Evolutionary conservation across 345 rosid species (phyloP), one percentile per base, ranked within the genome.

Genomic region (Sonneratia caseolaris): DNA sequence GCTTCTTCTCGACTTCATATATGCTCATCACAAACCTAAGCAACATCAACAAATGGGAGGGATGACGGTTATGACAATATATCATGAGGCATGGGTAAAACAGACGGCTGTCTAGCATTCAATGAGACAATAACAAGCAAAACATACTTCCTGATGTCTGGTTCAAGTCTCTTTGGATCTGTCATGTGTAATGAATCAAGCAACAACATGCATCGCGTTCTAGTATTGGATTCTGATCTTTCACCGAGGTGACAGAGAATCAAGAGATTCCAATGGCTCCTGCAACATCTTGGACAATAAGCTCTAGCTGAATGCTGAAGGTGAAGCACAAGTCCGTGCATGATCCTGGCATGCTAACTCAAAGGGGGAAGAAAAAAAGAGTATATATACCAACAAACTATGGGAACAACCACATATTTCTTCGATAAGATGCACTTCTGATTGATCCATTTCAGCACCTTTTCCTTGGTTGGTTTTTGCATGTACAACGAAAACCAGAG

Each of bases 221-320:
- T 75, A 64, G 40, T 48, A 24, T 82, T 70, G 32, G 83, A 78
- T 27, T 66, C 68, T 12, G 70, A 74, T 14, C 68, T 76, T 71
- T 76, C 78, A 22, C 82, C 84, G 45, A 84, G 73, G 73, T 84
- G 76, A 53, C 87, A 84, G 70, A 84, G 71, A 61, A 84, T 82
- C 79, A 84, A 78, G 73, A 84, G 85, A 69, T 68, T 78, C 87
- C 87, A 84, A 37, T 84, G 87, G 49, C 84, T 64, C 85, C 87
- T 84, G 66, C 18, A 62, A 38, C 66, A 62, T 62, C 16, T 62
- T 14, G 3, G 14, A 32, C 66, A 62, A 62, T 62, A 11, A 59
- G 66, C 38, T 27, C 66, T 13, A 4, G 18, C 7, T 0, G 66
- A 68, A 36, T 36, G 37, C 9, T 13, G 19, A 43, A 37, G 42